Evolutionary conservation across 2,329 filamentous ascomycete genomes (phyloP).

Genomic region (Lojkania enalia): DNA sequence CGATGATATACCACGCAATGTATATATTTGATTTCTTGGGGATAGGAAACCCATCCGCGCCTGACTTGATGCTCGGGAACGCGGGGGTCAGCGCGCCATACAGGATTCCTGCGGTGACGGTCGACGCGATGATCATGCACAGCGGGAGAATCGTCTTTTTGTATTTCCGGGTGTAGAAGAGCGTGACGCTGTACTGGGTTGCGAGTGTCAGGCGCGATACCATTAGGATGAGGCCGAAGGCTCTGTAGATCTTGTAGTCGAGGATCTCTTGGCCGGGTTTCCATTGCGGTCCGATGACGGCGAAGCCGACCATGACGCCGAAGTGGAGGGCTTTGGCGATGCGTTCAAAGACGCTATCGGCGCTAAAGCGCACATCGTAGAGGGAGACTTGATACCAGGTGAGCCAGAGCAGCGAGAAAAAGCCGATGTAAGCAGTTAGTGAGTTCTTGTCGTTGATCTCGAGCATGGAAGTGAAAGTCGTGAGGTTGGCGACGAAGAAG

Average conservation of each 20-base stretch:
- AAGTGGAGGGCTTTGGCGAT: slow-evolving; percentile 63
- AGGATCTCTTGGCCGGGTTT: slow-evolving; percentile 42
- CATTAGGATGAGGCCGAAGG: slow-evolving; percentile 46
- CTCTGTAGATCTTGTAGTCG: slow-evolving; percentile 50
- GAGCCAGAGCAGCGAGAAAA: slow-evolving; percentile 65
- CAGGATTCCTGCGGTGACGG: slow-evolving; percentile 38
- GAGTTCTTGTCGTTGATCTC: slow-evolving; percentile 56
- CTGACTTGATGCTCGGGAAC: slow-evolving; percentile 23
- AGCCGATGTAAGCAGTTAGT: slow-evolving; percentile 53
- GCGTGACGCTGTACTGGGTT: slow-evolving; percentile 44
- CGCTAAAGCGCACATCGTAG: slow-evolving; percentile 67
- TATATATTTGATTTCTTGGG: slow-evolving; percentile 42
- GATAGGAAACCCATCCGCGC: slow-evolving; percentile 6
- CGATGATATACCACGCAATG: slow-evolving; percentile 58
- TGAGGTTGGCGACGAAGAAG: slow-evolving; percentile 67
- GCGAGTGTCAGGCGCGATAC: slow-evolving; percentile 40
- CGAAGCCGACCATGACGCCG: slow-evolving; percentile 55
- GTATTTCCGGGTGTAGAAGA: slow-evolving; percentile 38
- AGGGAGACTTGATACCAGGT: slow-evolving; percentile 68
- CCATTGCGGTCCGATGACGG: slow-evolving; percentile 55
- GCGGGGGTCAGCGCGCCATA: slow-evolving; percentile 38
- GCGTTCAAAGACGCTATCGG: slow-evolving; percentile 67
- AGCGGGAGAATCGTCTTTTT: slow-evolving; percentile 37
- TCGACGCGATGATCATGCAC: slow-evolving; percentile 35
- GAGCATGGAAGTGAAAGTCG: slow-evolving; percentile 61